Evolutionary conservation across 345 rosid genomes (phyloP), one percentile per base, ranked within the genome.

Genomic region (Microthlaspi erraticum): DNA sequence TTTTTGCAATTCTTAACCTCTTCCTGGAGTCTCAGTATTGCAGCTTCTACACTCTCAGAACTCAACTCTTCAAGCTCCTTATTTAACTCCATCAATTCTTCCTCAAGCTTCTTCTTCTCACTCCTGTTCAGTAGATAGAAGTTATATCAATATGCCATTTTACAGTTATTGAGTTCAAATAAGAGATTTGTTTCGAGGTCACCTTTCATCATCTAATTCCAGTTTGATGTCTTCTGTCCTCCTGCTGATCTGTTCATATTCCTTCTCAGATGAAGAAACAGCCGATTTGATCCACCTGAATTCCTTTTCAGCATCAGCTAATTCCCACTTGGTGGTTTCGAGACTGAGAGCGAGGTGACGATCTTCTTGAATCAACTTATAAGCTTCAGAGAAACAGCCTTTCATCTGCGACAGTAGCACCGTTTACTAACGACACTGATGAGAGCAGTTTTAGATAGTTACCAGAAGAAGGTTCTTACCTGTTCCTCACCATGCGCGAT

Each of bases 241-340:
- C 64, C 85, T 74, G 68, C 86, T 86, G 72, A 85, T 73, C 76
- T 84, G 93, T 71, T 89, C 95, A 66, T 88, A 79, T 39, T 94
- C 96, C 85, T 91, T 89, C 64, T 91, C 95, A 19, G 93, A 85
- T 31, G 85, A 85, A 78, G 87, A 60, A 67, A 76, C 55, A 38
- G 93, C 86, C 33, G 91, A 83, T 71, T 85, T 94, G 61, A 94
- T 81, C 89, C 93, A 91, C 77, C 87, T 88, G 78, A 82, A 80
- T 73, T 91, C 97, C 81, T 86, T 89, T 81, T 91, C 99, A 2
- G 88, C 87, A 77, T 94, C 95, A 33, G 82, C 82, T 73, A 88
- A 80, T 76, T 94, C 95, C 88, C 88, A 82, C 68, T 83, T 88
- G 19, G 85, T 83, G 61, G 80, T 83, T 83, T 89, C 96, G 37